Conservation (phyloP, 2,329 filamentous ascomycete species). For the Cordyceps fumosorosea region DNA sequence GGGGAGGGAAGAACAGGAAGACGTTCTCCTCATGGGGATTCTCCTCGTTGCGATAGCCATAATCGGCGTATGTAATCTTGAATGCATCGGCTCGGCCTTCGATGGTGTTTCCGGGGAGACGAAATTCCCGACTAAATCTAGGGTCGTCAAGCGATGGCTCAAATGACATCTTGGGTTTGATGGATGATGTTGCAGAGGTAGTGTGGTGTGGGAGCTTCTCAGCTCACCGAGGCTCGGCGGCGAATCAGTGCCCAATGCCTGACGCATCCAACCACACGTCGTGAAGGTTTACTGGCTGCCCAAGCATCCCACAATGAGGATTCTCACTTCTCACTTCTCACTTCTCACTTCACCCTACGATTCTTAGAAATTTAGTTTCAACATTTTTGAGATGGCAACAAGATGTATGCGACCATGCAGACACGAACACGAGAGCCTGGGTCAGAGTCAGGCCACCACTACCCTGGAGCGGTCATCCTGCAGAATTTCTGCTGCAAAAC, state of each 20-base stretch:
- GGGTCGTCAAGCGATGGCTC: slow-evolving; percentile 16
- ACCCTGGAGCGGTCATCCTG: not conserved
- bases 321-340: not conserved
- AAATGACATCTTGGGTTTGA: not conserved
- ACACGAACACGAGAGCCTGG: not conserved
- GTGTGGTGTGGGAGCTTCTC: not conserved
- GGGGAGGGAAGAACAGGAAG: slow-evolving; percentile 23
- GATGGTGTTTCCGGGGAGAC: slow-evolving; percentile 14
- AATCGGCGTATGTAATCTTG: slow-evolving; percentile 24
- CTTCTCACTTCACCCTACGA: not conserved
- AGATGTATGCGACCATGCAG: not conserved
- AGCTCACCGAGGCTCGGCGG: not conserved
- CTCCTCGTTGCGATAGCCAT: slow-evolving; percentile 24
- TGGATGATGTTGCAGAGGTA: not conserved
- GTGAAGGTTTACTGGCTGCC: not conserved
- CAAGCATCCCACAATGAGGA: not conserved
- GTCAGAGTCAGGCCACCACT: not conserved
- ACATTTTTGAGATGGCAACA: not conserved
- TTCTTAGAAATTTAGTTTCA: not conserved
- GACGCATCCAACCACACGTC: not conserved
- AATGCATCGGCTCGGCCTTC: slow-evolving; percentile 11
- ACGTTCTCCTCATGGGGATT: slow-evolving; percentile 22
- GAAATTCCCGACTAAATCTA: slow-evolving; percentile 19
- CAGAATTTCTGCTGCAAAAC: not conserved
- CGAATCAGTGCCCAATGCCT: not conserved